Conservation (phyloP, 106 monocot genomes). For the Apostasia ramifera region DNA sequence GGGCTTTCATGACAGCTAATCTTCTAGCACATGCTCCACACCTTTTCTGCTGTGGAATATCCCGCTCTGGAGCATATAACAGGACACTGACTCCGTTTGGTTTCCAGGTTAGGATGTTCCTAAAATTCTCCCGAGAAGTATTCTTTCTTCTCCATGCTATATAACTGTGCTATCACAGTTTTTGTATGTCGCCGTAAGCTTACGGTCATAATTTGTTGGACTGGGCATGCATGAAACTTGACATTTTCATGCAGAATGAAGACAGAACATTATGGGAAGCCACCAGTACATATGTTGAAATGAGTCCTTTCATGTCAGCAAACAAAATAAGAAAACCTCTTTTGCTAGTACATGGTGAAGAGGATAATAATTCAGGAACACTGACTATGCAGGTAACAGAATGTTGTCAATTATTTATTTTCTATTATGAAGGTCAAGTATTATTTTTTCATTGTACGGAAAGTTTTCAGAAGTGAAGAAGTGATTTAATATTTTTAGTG, state of each 20-base stretch:
- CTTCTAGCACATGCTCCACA: conserved; percentile 96
- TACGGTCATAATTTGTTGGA: background rate
- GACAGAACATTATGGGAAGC: conserved; percentile 99
- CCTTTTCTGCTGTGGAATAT: conserved; percentile 91
- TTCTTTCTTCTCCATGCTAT: background rate
- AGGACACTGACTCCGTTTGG: conserved; percentile 98
- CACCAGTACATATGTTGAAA: conserved; percentile 73
- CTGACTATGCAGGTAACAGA: conserved; percentile 92
- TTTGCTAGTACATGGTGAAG: conserved; percentile 91
- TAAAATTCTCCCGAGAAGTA: background rate
- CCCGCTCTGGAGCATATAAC: conserved; percentile 97
- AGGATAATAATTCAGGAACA: conserved; percentile 97
- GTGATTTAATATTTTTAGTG: too few relatives aligned
- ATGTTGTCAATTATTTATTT: background rate
- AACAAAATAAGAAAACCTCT: conserved; percentile 98
- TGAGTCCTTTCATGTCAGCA: conserved; percentile 98
- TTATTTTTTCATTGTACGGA: too few relatives aligned
- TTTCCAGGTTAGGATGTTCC: conserved; percentile 62
- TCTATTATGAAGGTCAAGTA: too few relatives aligned
- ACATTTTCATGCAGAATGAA: conserved; percentile 61
- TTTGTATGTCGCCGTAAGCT: background rate
- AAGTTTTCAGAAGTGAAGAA: too few relatives aligned
- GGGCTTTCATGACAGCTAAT: conserved; percentile 97
- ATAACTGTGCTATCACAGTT: background rate
- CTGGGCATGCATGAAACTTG: background rate